phyloP scores from a whole-genome alignment of 2,329 filamentous ascomycete species.

The Dactylonectria estremocensis region DNA sequence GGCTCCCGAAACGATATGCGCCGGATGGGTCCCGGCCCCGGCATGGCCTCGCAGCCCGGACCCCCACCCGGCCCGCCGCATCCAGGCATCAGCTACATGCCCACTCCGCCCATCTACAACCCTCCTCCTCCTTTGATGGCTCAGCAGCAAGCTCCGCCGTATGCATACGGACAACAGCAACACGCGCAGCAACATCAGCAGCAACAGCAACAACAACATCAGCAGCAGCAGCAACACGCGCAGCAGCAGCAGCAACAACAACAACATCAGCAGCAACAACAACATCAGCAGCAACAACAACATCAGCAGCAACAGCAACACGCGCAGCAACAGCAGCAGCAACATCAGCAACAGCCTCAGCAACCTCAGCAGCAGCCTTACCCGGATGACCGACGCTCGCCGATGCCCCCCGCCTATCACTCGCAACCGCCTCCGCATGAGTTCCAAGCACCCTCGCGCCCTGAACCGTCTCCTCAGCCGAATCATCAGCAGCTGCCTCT shows the following conservation, averaged over 20 bases:
- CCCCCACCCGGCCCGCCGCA: conserved; percentile 64
- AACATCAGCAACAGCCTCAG: conserved; percentile 47
- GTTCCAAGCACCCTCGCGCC: conserved; percentile 61
- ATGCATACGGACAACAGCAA: neutral
- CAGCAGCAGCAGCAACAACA: conserved; percentile 33
- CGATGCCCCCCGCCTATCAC: conserved; percentile 78
- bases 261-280: conserved; percentile 34
- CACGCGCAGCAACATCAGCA: conserved; percentile 23
- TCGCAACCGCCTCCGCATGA: conserved; percentile 69
- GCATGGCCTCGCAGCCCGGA: conserved; percentile 77
- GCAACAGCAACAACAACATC: conserved; percentile 15
- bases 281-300: conserved; percentile 10
- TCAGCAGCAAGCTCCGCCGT: conserved; percentile 37
- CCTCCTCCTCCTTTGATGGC: conserved; percentile 59
- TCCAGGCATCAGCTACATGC: conserved; percentile 84
- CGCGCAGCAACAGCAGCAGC: neutral
- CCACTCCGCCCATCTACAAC: conserved; percentile 89
- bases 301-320: neutral
- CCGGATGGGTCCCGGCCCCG: conserved; percentile 82
- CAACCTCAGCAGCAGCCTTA: conserved; percentile 75
- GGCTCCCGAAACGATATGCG: conserved; percentile 86
- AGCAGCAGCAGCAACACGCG: neutral
- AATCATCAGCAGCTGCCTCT: conserved; percentile 66
- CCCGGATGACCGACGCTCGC: conserved; percentile 82
- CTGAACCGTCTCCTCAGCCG: conserved; percentile 73